Base-by-base conservation (phyloP, 345 rosid species). In the Cardamine occulta region DNA sequence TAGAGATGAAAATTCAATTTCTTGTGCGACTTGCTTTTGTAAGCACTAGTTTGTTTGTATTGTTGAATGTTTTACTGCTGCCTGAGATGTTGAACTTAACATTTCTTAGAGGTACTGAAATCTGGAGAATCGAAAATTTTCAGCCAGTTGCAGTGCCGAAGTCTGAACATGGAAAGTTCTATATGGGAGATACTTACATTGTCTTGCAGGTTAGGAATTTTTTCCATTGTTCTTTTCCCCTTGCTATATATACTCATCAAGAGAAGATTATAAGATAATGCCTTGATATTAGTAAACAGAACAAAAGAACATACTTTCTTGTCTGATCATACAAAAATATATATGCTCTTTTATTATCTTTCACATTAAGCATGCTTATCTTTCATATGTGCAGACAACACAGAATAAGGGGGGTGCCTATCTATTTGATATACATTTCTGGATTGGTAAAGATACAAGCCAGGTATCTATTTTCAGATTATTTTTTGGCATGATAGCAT, bases 111-210 rank as follows among this genome's bases (percentile, higher is more conserved):
- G 99, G 99, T 63, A 85, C 86, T 82, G 99, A 96, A 68, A 93
- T 91, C 64, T 96, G 99, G 99, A 88, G 98, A 79, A 91, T 93
- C 53, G 99, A 96, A 87, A 82, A 96, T 77, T 96, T 96, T 84
- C 90, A 85, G 79, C 97, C 96, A 17, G 94, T 89, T 73, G 86
- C 85, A 35, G 75, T 96, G 75, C 96, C 94, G 4, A 93, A 91
- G 74, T 81, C 98, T 37, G 97, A 91, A 58, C 70, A 93, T 84
- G 99, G 99, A 74, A 96, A 96, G 78, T 96, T 96, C 85, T 93
- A 91, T 80, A 85, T 84, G 86, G 99, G 99, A 35, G 99, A 96
- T 85, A 83, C 85, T 42, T 96, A 96, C 86, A 89, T 96, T 74
- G 81, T 96, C 55, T 88, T 96, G 81, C 97, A 93, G 98, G 99